These are phyloP conservation scores for Fagopyrum tataricum DNA, from an alignment of 148 eudicot species.

Conservation along the genomic window DNA sequence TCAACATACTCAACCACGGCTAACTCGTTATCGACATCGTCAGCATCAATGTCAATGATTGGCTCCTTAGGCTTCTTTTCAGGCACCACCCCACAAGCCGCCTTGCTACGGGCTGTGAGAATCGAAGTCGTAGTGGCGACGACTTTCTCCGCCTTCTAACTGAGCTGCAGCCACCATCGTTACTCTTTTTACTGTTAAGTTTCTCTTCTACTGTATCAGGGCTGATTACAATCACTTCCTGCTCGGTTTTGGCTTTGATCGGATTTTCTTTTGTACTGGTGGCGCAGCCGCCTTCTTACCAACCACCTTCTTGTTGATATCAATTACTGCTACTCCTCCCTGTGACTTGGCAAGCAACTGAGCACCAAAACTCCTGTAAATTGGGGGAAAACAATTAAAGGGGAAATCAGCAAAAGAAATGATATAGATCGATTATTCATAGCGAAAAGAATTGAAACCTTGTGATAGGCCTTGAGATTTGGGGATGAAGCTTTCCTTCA, in stretches of 20 bases:
- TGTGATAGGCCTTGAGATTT: slow-evolving; percentile 13
- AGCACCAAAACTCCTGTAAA: slow-evolving; percentile 45
- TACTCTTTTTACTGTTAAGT: slow-evolving; percentile 17
- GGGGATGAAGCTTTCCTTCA: neutral
- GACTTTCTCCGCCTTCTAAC: slow-evolving; percentile 25
- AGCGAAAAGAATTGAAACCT: neutral
- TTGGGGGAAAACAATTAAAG: slow-evolving; percentile 27
- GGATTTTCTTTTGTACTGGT: slow-evolving; percentile 12
- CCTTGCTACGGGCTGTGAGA: slow-evolving; percentile 59
- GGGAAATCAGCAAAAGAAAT: neutral
- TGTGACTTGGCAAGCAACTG: slow-evolving; percentile 74
- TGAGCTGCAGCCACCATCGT: slow-evolving; percentile 13
- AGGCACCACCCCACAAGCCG: slow-evolving; percentile 34
- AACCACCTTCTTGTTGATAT: slow-evolving; percentile 11
- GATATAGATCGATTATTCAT: neutral
- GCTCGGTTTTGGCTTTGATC: slow-evolving; percentile 34
- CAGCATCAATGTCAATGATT: slow-evolving; percentile 48
- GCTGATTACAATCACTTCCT: slow-evolving; percentile 54
- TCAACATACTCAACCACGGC: slow-evolving; percentile 58
- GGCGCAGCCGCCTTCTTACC: slow-evolving; percentile 30
- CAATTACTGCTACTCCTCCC: slow-evolving; percentile 26
- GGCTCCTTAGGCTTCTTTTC: slow-evolving; percentile 24
- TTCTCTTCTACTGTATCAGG: slow-evolving; percentile 47
- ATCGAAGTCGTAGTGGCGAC: slow-evolving; percentile 40
- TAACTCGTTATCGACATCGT: slow-evolving; percentile 43